Evolutionary conservation across 306 rosid genomes (phyloP), one percentile per base, ranked within the genome.

Genomic region (Sindora glabra): DNA sequence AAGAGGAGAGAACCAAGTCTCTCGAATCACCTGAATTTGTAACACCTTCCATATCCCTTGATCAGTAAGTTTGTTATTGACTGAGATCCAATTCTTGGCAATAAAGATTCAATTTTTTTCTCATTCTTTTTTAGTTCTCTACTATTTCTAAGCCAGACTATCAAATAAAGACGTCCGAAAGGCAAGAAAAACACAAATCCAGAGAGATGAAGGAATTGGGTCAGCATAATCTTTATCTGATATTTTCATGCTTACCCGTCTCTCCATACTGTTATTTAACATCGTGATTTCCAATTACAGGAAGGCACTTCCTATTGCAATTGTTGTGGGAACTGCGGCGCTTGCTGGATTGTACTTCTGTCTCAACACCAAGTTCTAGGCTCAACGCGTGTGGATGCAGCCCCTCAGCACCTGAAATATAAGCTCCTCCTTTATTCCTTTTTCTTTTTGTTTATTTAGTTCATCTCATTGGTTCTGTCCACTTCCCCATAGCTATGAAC

Each of bases 191-290:
- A 79, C 80, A 0, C 69, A 83, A 59, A 46, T 91, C 40, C 62
- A 85, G 73, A 83, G 64, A 79, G 95, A 85, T 12, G 95, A 85
- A 70, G 63, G 92, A 56, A 32, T 86, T 58, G 98, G 90, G 90
- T 84, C 69, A 74, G 78, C 53, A 62, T 47, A 40, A 52, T 11
- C n/a, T 19, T 32, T 25, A 10, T 14, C 14, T n/a, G n/a, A n/a
- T n/a, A 36, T 34, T 38, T 11, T 30, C 16, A 8, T 10, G 15
- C n/a, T n/a, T n/a, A n/a, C n/a, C n/a, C n/a, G n/a, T n/a, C n/a
- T n/a, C n/a, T n/a, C n/a, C n/a, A 21, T n/a, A n/a, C n/a, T n/a
- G n/a, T n/a, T n/a, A n/a, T n/a, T n/a, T n/a, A n/a, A n/a, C 29
- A 12, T 64, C 67, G 70, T 29, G 55, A n/a, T n/a, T n/a, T n/a